Evolutionary conservation across 768 basidiomycete genomes (phyloP).

Genomic region (Mycena rebaudengoi): DNA sequence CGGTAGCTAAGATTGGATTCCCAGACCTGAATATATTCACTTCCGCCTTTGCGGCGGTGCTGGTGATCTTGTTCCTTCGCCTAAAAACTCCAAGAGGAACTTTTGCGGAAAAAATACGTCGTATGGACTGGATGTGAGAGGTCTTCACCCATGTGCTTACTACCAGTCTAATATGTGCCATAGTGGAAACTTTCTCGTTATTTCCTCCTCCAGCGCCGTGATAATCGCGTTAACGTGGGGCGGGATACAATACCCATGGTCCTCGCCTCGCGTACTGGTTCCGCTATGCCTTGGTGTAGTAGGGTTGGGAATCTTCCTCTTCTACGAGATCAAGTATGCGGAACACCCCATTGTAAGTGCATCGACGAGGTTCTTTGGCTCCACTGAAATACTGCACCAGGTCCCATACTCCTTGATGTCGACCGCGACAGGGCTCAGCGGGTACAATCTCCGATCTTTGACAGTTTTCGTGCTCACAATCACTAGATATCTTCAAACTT

Average conservation of each 20-base stretch:
- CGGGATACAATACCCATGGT: constrained; percentile 54
- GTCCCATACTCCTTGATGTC: constrained; percentile 23
- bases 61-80: constrained; percentile 23
- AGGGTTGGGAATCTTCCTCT: constrained; percentile 47
- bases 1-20: neutral
- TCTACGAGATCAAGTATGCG: constrained; percentile 47
- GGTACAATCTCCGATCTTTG: constrained; percentile 1
- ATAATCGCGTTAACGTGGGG: constrained; percentile 59
- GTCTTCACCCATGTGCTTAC: neutral
- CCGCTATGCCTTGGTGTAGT: constrained; percentile 53
- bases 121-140: constrained; percentile 54
- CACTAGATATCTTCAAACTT: neutral
- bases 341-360: constrained; percentile 27
- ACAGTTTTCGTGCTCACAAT: neutral
- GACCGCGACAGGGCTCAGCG: constrained; percentile 23
- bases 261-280: constrained; percentile 45
- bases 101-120: constrained; percentile 43
- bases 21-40: constrained; percentile 10
- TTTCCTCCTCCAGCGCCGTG: constrained; percentile 42
- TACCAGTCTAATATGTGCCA: neutral
- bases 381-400: neutral
- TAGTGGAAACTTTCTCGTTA: constrained; percentile 53
- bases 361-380: neutral
- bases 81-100: constrained; percentile 43
- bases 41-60: neutral